A percentile compares a stretch with the other conserved stretches of the same genome.
phyloP scores from a whole-genome alignment of 2,329 filamentous ascomycete genomes.

The Thermothelomyces thermophilus region DNA sequence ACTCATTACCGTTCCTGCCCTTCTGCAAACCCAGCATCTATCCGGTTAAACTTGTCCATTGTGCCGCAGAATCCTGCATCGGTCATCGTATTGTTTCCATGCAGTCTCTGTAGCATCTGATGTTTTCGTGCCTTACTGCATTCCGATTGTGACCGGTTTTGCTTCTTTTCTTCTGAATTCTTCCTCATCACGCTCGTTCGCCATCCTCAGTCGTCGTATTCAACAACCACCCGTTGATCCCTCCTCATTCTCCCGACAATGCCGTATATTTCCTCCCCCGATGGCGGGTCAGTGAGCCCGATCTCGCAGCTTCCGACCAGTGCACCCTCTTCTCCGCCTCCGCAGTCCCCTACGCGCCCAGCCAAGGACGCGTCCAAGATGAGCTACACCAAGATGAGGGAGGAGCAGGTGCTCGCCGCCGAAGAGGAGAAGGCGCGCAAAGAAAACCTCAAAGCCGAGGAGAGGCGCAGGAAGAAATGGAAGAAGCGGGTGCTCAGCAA shows the following conservation, averaged over 20 bases:
- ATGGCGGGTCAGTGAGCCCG: constrained; percentile 21
- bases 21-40: neutral
- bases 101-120: neutral
- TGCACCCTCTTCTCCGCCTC: constrained; percentile 35
- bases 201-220: neutral
- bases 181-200: neutral
- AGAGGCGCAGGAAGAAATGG: constrained; percentile 40
- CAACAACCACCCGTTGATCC: neutral
- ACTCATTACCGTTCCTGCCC: neutral
- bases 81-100: neutral
- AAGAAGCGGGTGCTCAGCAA: constrained; percentile 45
- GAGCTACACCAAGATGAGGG: constrained; percentile 23
- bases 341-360: constrained; percentile 17
- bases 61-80: neutral
- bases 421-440: constrained; percentile 42
- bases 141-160: no score
- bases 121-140: neutral
- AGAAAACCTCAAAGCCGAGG: constrained; percentile 44
- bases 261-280: constrained; percentile 8
- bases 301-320: constrained; percentile 30
- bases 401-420: constrained; percentile 27
- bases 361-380: constrained; percentile 20
- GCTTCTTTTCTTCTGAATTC: no score
- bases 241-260: neutral
- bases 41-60: neutral